Percentiles rank a stretch among this genome's conserved stretches.
phyloP scores from a whole-genome alignment of 2,329 filamentous ascomycete species.

The Aspergillus pseudotamarii region DNA sequence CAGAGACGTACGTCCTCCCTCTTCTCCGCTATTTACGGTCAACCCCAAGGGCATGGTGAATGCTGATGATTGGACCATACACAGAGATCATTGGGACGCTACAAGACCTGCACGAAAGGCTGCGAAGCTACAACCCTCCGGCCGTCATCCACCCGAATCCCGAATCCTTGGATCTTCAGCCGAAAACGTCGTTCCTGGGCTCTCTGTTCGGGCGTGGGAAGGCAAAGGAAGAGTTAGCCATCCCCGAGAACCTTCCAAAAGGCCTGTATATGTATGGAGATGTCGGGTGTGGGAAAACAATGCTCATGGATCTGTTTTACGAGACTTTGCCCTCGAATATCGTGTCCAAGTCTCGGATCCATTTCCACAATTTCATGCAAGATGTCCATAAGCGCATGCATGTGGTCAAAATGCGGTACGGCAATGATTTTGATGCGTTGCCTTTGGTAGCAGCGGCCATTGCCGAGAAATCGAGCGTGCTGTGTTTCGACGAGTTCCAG shows the following conservation, averaged over 20 bases:
- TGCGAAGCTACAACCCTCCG: conserved; percentile 72
- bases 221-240: conserved; percentile 42
- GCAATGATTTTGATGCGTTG: conserved; percentile 85
- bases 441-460: conserved; percentile 95
- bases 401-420: conserved; percentile 83
- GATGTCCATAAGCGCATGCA: conserved; percentile 91
- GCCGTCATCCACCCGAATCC: conserved; percentile 75
- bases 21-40: neutral
- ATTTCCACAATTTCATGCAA: conserved; percentile 99
- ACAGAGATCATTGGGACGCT: conserved; percentile 84
- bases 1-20: conserved; percentile 68
- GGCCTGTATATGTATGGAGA: conserved; percentile 96
- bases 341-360: conserved; percentile 82
- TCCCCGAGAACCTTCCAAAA: conserved; percentile 76
- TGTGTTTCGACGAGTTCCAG: conserved; percentile 99
- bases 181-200: conserved; percentile 56
- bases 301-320: conserved; percentile 99
- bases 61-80: neutral
- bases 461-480: conserved; percentile 77
- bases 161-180: conserved; percentile 64
- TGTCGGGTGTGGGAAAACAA: conserved; percentile 96
- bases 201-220: conserved; percentile 44
- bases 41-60: neutral
- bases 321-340: conserved; percentile 84
- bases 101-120: conserved; percentile 84